These are phyloP conservation scores for Cicer yamashitae DNA, from an alignment of 306 rosid species.

Conservation along the genomic window DNA sequence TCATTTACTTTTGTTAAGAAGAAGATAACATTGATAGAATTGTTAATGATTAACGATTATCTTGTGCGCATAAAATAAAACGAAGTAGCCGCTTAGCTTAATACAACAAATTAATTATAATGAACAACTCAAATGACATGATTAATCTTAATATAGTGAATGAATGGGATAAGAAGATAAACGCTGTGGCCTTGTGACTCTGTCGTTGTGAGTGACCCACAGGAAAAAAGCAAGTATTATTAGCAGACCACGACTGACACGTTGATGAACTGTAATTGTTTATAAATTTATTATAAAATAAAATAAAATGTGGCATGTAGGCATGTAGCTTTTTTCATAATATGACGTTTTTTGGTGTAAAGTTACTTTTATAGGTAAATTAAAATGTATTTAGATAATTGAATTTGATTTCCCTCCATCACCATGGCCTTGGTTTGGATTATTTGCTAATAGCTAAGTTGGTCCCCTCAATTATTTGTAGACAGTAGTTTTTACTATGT, in stretches of 20 bases:
- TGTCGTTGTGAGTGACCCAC: constrained; percentile 45
- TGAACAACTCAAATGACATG: not conserved
- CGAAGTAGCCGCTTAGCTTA: not conserved
- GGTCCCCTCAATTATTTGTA: constrained; percentile 40
- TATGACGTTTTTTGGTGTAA: constrained; percentile 16
- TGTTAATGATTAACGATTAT: not conserved
- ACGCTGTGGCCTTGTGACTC: constrained; percentile 25
- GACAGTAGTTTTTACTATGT: not conserved
- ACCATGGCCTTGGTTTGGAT: constrained; percentile 8
- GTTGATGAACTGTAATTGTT: constrained; percentile 32
- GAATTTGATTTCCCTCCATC: constrained; percentile 24
- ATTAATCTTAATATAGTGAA: not conserved
- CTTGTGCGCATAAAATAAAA: not conserved
- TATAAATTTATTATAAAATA: not conserved
- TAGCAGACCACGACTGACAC: constrained; percentile 36
- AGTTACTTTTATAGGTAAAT: constrained; percentile 2
- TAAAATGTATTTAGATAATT: not conserved
- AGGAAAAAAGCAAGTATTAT: constrained; percentile 45
- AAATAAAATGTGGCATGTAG: not conserved
- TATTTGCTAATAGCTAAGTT: not conserved
- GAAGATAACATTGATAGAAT: not conserved
- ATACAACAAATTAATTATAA: not conserved
- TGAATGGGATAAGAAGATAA: constrained; percentile 39
- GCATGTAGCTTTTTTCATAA: not conserved
- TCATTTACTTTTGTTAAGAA: not conserved